These are phyloP conservation scores for Eucalyptus microcorys DNA, from an alignment of 345 rosid genomes.

Conservation along the genomic window DNA sequence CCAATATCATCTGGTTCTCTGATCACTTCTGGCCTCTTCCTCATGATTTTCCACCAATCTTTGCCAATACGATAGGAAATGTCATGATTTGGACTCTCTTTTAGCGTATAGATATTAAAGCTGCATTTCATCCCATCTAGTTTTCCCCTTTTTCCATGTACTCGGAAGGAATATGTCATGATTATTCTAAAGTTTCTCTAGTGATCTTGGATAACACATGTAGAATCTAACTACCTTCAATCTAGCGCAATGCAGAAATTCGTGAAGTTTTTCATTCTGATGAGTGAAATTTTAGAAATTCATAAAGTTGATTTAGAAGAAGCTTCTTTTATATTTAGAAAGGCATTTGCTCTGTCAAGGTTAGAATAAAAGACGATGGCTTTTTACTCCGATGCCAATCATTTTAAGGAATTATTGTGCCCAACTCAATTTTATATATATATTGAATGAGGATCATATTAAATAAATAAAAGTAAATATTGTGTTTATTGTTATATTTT, in stretches of 20 bases:
- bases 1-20: not conserved
- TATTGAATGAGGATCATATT: too few species aligned
- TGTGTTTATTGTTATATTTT: too few species aligned
- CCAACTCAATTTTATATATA: not conserved
- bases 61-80: not conserved
- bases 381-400: not conserved
- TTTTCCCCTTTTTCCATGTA: not conserved
- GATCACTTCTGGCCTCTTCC: not conserved
- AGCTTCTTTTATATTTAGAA: too few species aligned
- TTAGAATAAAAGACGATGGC: too few species aligned
- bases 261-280: accelerated
- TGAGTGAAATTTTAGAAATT: too few species aligned
- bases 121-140: not conserved
- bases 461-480: too few species aligned
- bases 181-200: not conserved
- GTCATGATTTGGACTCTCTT: not conserved
- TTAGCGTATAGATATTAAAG: not conserved
- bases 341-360: not conserved
- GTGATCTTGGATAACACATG: not conserved
- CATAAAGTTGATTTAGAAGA: too few species aligned
- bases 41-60: accelerated
- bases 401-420: not conserved
- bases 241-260: not conserved
- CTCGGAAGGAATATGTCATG: not conserved
- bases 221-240: not conserved